Conservation (phyloP, 306 rosid species). For the Benincasa hispida region DNA sequence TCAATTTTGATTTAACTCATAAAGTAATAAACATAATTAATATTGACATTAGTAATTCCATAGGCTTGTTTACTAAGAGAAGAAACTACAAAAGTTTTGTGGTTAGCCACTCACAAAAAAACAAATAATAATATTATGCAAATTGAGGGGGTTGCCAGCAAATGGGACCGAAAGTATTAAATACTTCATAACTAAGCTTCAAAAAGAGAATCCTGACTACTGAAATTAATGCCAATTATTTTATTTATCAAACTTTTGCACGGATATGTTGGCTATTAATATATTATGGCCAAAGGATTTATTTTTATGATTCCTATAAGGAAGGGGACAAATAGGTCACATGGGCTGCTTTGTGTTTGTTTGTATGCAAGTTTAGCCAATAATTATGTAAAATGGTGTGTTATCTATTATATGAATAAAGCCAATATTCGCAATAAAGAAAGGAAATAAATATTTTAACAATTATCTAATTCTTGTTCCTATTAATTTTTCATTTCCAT, state of each 20-base stretch:
- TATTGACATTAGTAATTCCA: neutral
- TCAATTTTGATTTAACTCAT: too few species aligned
- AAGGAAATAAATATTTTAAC: neutral
- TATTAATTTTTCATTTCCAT: neutral
- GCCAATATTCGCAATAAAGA: neutral
- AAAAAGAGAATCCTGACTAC: neutral
- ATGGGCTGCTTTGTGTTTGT: constrained; percentile 3
- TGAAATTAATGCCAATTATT: neutral
- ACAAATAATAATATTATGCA: neutral
- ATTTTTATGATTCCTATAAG: neutral
- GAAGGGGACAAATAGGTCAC: neutral
- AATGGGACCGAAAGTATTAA: neutral
- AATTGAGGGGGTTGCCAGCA: constrained; percentile 3
- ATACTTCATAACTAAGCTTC: neutral
- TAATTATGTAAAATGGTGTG: neutral
- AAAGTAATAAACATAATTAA: neutral
- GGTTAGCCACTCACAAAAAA: constrained; percentile 1
- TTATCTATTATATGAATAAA: neutral
- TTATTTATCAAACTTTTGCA: neutral
- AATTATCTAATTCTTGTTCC: neutral
- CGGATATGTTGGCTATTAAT: neutral
- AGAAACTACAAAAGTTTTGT: neutral
- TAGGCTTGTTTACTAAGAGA: neutral
- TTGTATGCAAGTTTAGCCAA: too few species aligned
- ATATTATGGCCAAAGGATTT: neutral